Evolutionary conservation across 495 filamentous ascomycete genomes (phyloP), one percentile per base, ranked within the genome.

Genomic region (Aspergillus affinis): DNA sequence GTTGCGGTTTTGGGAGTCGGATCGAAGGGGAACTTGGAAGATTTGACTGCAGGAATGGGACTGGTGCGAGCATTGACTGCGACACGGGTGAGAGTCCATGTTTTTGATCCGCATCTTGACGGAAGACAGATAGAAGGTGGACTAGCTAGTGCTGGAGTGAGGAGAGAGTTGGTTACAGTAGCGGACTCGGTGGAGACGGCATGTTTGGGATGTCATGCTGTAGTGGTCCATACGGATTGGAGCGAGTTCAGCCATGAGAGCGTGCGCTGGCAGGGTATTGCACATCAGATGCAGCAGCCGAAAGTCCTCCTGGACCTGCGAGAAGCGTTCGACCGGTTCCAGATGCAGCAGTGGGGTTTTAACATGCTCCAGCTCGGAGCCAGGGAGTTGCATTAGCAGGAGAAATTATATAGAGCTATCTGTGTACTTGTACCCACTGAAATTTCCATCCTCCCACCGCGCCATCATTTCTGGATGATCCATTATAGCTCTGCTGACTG

Each of bases 21-120:
- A 17, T 8, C 36, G 36, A 41, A 41, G 36, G 36, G 12, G 36
- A 41, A 41, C 12, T 4, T 15, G 12, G 36, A 41, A 12, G 36
- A 41, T 41, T 0, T 41, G 36, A 17, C 0, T 13, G 36, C 36
- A 15, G 36, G 36, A 41, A 17, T 90, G n/a, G 80, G 80, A 30
- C 74, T 92, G 56, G 80, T 90, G 60, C 79, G 77, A 50, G 79
- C 80, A 13, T 71, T 93, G 47, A 73, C 82, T n/a, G 75, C 77
- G 4, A 86, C 87, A 65, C 73, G 78, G 30, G 81, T 82, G 27
- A 69, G 68, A 6, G 79, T 92, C 29, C 75, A 82, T 7, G 81
- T 92, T 52, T 90, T 86, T 65, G 89, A 91, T 57, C 89, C 88
- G 0, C 79, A 75, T 12, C 51, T 51, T 20, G 41, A 46, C 4